A percentile compares a stretch with the other conserved stretches of the same genome.
These are phyloP conservation scores for Pythium insidiosum DNA, from an alignment of 352 stramenopile genomes.

Conservation along the genomic window DNA sequence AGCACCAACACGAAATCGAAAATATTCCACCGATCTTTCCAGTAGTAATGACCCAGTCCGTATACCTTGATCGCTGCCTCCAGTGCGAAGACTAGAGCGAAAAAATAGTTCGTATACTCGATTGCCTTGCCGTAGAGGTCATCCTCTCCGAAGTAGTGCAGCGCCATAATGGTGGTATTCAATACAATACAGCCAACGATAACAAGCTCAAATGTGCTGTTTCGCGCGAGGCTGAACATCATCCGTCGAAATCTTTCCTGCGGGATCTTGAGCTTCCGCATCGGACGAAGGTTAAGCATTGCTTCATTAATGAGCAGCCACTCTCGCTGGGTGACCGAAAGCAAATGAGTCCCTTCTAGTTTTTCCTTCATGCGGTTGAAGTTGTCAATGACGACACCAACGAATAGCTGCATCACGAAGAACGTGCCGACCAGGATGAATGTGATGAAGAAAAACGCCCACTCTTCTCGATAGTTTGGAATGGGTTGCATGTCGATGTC, in stretches of 20 bases:
- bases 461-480: conserved; percentile 54
- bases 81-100: conserved; percentile 73
- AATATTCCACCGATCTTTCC: conserved; percentile 69
- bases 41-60: conserved; percentile 73
- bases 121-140: conserved; percentile 49
- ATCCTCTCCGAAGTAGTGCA: conserved; percentile 81
- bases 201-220: conserved; percentile 56
- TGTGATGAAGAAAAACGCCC: conserved; percentile 82
- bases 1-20: conserved; percentile 76
- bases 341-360: conserved; percentile 49
- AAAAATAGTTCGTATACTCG: conserved; percentile 70
- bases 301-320: conserved; percentile 61
- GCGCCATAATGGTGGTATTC: conserved; percentile 84
- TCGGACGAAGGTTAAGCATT: conserved; percentile 38
- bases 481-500: conserved; percentile 90
- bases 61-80: conserved; percentile 83
- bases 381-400: conserved; percentile 92
- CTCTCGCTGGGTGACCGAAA: conserved; percentile 63
- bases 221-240: conserved; percentile 30
- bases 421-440: conserved; percentile 89
- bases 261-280: conserved; percentile 32
- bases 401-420: conserved; percentile 91
- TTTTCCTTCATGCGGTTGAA: conserved; percentile 82
- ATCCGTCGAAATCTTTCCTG: conserved; percentile 25
- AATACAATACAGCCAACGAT: conserved; percentile 83